These are phyloP conservation scores for Globomyces sp. DNA, from an alignment of 371 early-diverging fungal genomes.

Conservation along the genomic window DNA sequence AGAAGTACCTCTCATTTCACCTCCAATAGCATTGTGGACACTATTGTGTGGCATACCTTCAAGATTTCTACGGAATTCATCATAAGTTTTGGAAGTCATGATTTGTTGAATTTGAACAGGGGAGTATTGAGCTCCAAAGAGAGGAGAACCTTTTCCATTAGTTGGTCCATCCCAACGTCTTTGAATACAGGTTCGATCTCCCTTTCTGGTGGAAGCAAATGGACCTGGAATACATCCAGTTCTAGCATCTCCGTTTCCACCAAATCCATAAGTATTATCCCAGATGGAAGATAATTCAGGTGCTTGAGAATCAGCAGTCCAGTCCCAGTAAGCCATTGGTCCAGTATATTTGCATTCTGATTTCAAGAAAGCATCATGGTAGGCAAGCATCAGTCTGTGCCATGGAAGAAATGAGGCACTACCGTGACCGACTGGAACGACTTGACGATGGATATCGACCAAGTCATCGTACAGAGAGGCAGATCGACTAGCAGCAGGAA, in stretches of 20 bases:
- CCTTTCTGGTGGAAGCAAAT: constrained; percentile 10
- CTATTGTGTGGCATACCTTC: constrained; percentile 49
- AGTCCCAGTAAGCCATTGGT: constrained; percentile 37
- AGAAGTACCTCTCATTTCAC: constrained; percentile 30
- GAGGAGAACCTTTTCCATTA: too few species aligned
- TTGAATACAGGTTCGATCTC: not conserved
- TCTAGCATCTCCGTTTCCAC: constrained; percentile 19
- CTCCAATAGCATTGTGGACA: constrained; percentile 51
- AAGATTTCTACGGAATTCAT: constrained; percentile 37
- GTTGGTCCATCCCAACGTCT: constrained; percentile 8
- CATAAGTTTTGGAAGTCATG: constrained; percentile 36
- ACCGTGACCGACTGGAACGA: constrained; percentile 24
- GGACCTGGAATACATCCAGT: constrained; percentile 16
- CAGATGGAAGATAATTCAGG: constrained; percentile 25
- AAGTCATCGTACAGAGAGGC: constrained; percentile 17
- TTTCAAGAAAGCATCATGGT: constrained; percentile 21
- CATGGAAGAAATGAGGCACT: constrained; percentile 32
- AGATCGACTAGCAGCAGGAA: not conserved
- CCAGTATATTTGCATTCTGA: constrained; percentile 3
- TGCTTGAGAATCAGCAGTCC: constrained; percentile 26
- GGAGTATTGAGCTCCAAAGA: constrained; percentile 37
- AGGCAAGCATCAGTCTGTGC: constrained; percentile 31
- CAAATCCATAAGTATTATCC: constrained; percentile 13
- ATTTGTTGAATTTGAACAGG: constrained; percentile 39
- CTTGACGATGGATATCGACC: constrained; percentile 21